These are phyloP conservation scores for Xylaria palmicola DNA, from an alignment of 495 filamentous ascomycete species.

Conservation along the genomic window DNA sequence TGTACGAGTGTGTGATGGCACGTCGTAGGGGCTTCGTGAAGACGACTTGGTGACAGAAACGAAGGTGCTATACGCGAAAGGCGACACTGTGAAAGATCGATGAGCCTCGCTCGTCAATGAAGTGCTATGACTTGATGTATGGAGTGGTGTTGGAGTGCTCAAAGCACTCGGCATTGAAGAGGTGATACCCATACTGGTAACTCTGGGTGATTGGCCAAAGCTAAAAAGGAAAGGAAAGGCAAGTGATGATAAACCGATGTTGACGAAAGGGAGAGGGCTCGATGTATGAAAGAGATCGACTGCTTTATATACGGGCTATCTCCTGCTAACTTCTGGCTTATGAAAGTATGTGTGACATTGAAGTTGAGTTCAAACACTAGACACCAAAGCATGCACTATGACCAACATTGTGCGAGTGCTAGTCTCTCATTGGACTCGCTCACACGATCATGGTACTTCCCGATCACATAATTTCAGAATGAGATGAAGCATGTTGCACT, in stretches of 20 bases:
- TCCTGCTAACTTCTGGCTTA: no score
- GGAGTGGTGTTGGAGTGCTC: no score
- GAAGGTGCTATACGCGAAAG: slow-evolving; percentile 3
- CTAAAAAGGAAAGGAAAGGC: no score
- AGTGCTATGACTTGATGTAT: neutral
- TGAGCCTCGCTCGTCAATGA: neutral
- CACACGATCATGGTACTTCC: neutral
- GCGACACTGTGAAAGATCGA: neutral
- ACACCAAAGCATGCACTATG: no score
- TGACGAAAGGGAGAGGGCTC: neutral
- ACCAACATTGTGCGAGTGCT: neutral
- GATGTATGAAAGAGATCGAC: neutral
- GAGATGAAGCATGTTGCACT: neutral
- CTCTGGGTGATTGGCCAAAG: neutral
- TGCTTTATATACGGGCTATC: neutral
- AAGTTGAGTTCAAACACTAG: no score
- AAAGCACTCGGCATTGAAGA: slow-evolving; percentile 3
- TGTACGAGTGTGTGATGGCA: neutral
- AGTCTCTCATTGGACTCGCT: neutral
- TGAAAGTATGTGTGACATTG: no score
- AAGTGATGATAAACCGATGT: neutral
- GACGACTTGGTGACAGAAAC: slow-evolving; percentile 1
- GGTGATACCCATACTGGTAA: slow-evolving; percentile 4
- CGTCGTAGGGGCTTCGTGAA: neutral
- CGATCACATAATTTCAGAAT: no score